Evolutionary conservation across 768 basidiomycete genomes (phyloP).

Genomic region (Lentinula detonsa): DNA sequence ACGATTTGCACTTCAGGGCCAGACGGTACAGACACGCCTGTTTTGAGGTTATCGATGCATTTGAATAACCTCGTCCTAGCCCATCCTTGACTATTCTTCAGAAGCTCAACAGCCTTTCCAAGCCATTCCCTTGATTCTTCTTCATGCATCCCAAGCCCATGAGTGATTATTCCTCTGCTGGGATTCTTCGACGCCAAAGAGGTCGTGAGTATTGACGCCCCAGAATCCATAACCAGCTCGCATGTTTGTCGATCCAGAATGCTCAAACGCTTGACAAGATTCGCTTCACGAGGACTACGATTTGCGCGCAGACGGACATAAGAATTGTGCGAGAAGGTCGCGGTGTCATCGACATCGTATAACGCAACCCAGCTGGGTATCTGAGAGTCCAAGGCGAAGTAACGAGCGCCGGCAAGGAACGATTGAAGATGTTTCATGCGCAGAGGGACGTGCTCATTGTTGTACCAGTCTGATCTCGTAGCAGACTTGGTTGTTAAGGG

Average conservation of each 20-base stretch:
- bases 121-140: constrained; percentile 16
- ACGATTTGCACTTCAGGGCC: constrained; percentile 25
- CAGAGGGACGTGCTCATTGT: constrained; percentile 49
- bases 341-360: constrained; percentile 39
- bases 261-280: constrained; percentile 34
- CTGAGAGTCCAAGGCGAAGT: constrained; percentile 26
- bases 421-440: constrained; percentile 38
- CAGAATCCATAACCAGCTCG: constrained; percentile 27
- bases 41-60: constrained; percentile 34
- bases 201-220: constrained; percentile 22
- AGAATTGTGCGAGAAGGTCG: constrained; percentile 32
- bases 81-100: constrained; percentile 27
- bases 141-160: constrained; percentile 19
- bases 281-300: constrained; percentile 36
- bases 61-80: constrained; percentile 31
- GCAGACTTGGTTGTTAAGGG: background rate
- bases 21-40: constrained; percentile 20
- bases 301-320: constrained; percentile 39
- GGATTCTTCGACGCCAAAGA: constrained; percentile 25
- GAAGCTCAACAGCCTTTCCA: constrained; percentile 9
- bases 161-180: constrained; percentile 22
- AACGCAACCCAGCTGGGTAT: constrained; percentile 42
- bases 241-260: constrained; percentile 38
- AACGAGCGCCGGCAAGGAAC: constrained; percentile 45
- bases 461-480: constrained; percentile 40